Evolutionary conservation across 164 flowering plant genomes (phyloP), one percentile per base, ranked within the genome.

Genomic region (Chloranthus sessilifolius): DNA sequence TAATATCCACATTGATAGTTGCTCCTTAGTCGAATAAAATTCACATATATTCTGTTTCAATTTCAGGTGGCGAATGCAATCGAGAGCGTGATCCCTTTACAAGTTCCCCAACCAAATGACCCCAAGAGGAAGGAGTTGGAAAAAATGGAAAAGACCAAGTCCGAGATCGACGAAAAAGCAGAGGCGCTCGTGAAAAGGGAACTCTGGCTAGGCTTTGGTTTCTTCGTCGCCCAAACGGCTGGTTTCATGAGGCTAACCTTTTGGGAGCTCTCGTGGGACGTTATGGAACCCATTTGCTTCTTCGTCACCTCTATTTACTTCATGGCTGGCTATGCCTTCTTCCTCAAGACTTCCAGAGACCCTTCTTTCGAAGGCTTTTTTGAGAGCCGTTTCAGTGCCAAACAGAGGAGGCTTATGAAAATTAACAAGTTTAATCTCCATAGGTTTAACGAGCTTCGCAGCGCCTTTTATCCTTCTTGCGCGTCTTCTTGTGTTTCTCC

Each of bases 251-350:
- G 85, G 64, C 74, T 82, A 2, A 82, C 85, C 0, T 82, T 82
- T 47, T 80, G 83, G 85, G 89, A 82, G 28, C 65, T 80, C 6
- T 64, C 74, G 2, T 82, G 85, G 83, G 85, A 80, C 38, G 83
- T 82, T 16, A 82, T 82, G 83, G 89, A 80, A 65, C 89, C 89
- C 29, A 69, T 82, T 33, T 74, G 83, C 60, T 80, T 75, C 63
- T 80, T 55, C 39, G 74, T 72, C 11, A 76, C 85, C 3, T 75
- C 89, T 10, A 17, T 59, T 28, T 70, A 78, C 53, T 75, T 75
- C 53, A 69, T 66, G 52, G 69, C 70, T 2, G 83, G 75, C 14
- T 80, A 76, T 27, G 38, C 63, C 22, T 80, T 77, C 66, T 82
- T 78, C 70, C 69, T 82, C 25, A 58, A 69, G 64, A 82, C 89